Conservation (phyloP, 2,329 filamentous ascomycete genomes). For the Colletotrichum sp. region DNA sequence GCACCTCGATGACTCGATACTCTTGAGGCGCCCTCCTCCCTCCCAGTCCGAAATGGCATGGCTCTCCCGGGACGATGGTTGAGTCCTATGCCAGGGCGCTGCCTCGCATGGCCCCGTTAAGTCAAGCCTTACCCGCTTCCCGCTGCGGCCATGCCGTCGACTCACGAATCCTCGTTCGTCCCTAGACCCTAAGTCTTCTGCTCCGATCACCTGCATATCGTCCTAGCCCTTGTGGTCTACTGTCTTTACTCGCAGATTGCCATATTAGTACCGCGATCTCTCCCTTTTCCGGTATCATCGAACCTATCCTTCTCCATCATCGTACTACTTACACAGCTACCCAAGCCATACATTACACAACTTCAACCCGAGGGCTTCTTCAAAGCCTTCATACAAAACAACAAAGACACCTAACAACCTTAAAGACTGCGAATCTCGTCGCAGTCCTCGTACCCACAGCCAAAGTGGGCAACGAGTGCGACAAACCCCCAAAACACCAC, state of each 20-base stretch:
- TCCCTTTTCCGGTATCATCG: not conserved
- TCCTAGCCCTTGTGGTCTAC: not conserved
- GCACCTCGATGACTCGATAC: conserved; percentile 10
- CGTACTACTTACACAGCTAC: not conserved
- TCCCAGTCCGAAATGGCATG: not conserved
- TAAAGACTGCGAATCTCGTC: not conserved
- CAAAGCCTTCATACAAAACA: not conserved
- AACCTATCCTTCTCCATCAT: not conserved
- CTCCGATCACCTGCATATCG: conserved; percentile 23
- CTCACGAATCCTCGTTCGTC: conserved; percentile 10
- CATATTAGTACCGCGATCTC: conserved; percentile 14
- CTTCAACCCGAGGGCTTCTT: not conserved
- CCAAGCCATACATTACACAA: not conserved
- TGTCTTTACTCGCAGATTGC: not conserved
- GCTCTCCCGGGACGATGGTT: not conserved
- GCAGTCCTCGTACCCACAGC: not conserved
- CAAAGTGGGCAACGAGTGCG: conserved; percentile 19
- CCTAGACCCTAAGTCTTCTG: conserved; percentile 19
- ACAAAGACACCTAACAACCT: not conserved
- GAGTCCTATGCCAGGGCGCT: conserved; percentile 4
- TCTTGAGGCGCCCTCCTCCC: not conserved
- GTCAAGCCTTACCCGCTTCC: conserved; percentile 20
- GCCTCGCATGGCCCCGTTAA: not conserved
- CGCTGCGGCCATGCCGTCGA: conserved; percentile 7
- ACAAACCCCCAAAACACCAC: not conserved